A percentile compares a stretch with the other conserved stretches of the same genome.
These are phyloP conservation scores for Piloderma croceum DNA, from an alignment of 768 basidiomycete genomes.

Conservation along the genomic window DNA sequence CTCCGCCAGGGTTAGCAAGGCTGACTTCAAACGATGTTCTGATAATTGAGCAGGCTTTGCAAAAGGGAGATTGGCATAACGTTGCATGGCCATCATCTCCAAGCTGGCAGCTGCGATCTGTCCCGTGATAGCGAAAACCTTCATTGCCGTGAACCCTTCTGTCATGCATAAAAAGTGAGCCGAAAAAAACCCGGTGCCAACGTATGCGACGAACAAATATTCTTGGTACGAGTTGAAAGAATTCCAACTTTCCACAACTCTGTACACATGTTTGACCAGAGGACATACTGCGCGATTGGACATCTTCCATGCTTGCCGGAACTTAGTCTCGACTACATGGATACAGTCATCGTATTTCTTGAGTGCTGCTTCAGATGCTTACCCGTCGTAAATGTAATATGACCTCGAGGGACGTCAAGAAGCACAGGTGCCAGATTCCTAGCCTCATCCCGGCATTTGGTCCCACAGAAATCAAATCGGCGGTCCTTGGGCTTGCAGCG, in stretches of 20 bases:
- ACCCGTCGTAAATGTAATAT: conserved; percentile 15
- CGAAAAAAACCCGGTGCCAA: background rate
- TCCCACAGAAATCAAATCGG: conserved; percentile 17
- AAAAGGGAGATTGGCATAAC: conserved; percentile 15
- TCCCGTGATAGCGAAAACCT: too few relatives aligned
- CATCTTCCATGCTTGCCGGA: too few relatives aligned
- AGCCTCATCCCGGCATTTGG: conserved; percentile 9
- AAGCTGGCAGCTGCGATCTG: conserved; percentile 17
- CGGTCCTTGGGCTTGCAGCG: conserved; percentile 11
- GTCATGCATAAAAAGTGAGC: conserved; percentile 3
- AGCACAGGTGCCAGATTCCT: conserved; percentile 15
- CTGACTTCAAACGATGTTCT: too few relatives aligned
- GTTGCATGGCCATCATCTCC: conserved; percentile 18
- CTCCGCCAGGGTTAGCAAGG: conserved; percentile 1
- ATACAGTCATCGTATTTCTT: too few relatives aligned
- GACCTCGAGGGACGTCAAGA: conserved; percentile 25
- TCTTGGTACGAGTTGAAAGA: conserved; percentile 1
- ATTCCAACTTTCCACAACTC: too few relatives aligned
- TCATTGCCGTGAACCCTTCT: conserved; percentile 16
- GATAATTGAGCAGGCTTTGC: conserved; percentile 19
- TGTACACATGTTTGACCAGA: conserved; percentile 12
- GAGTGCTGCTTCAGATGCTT: too few relatives aligned
- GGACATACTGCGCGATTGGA: conserved; percentile 3
- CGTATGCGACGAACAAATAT: background rate
- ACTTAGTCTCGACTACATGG: too few relatives aligned